These are phyloP conservation scores for Postia placenta DNA, from an alignment of 768 basidiomycete genomes.

Conservation along the genomic window DNA sequence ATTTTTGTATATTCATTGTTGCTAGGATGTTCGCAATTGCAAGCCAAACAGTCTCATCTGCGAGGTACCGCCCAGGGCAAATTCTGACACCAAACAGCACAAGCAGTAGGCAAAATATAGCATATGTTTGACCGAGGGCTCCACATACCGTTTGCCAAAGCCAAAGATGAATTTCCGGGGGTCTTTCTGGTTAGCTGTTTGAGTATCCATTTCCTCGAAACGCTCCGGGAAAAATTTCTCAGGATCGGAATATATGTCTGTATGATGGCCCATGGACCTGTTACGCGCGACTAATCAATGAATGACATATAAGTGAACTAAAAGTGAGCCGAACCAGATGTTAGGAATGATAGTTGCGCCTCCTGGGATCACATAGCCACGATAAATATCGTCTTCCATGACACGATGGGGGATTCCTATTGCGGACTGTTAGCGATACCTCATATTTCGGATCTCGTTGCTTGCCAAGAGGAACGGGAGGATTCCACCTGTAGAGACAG, in stretches of 20 bases:
- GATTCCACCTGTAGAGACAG: background rate
- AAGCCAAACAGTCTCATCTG: conserved; percentile 39
- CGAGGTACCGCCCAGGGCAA: conserved; percentile 50
- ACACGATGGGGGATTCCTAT: conserved; percentile 9
- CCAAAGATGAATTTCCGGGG: conserved; percentile 48
- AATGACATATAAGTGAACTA: background rate
- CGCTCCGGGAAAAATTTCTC: conserved; percentile 10
- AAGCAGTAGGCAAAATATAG: too few species aligned
- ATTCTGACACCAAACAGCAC: conserved; percentile 28
- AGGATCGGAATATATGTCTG: conserved; percentile 8
- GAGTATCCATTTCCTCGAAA: conserved; percentile 10
- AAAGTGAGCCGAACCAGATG: conserved; percentile 3
- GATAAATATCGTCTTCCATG: conserved; percentile 16
- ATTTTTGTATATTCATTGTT: conserved; percentile 37
- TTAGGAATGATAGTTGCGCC: conserved; percentile 8
- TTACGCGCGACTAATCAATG: background rate
- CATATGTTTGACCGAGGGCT: background rate
- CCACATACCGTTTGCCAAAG: conserved; percentile 38
- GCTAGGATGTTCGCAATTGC: conserved; percentile 39
- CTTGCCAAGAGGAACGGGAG: background rate
- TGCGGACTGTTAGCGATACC: background rate
- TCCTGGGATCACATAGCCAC: conserved; percentile 7
- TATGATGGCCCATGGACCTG: conserved; percentile 8
- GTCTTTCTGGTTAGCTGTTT: conserved; percentile 26
- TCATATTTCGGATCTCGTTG: background rate